Conservation (phyloP, 2,329 filamentous ascomycete species). For the Arthrobotrys musiformis region DNA sequence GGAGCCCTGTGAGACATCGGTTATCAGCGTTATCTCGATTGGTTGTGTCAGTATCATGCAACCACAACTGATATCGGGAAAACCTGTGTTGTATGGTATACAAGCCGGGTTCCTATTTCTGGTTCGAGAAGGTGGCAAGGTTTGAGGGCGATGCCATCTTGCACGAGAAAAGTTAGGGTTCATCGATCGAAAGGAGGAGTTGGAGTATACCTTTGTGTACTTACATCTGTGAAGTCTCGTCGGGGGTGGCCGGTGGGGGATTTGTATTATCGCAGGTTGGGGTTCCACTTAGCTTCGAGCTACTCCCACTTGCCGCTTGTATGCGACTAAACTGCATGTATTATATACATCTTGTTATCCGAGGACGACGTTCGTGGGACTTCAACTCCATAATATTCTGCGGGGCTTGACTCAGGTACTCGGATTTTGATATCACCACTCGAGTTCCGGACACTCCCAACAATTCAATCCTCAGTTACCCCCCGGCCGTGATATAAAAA, state of each 20-base stretch:
- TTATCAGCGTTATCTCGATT: slow-evolving; percentile 40
- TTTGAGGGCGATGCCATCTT: neutral
- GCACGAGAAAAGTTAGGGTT: neutral
- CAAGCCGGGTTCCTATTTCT: neutral
- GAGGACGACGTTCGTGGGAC: too few relatives aligned
- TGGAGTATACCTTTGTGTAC: slow-evolving; percentile 16
- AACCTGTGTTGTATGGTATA: slow-evolving; percentile 24
- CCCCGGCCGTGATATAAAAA: too few relatives aligned
- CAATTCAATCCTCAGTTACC: too few relatives aligned
- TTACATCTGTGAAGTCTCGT: too few relatives aligned
- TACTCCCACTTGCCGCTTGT: slow-evolving; percentile 17
- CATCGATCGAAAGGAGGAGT: neutral
- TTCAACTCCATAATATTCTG: too few relatives aligned
- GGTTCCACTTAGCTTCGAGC: too few relatives aligned
- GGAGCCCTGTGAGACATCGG: slow-evolving; percentile 23
- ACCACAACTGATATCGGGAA: slow-evolving; percentile 23
- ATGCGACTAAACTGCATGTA: neutral
- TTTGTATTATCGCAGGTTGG: neutral
- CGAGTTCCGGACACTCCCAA: too few relatives aligned
- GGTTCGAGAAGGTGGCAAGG: slow-evolving; percentile 26
- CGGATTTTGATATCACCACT: neutral
- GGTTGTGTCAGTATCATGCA: slow-evolving; percentile 33
- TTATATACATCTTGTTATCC: too few relatives aligned
- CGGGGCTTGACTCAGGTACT: too few relatives aligned
- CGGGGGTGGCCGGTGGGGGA: neutral